These are phyloP conservation scores for Porogramme epimiltina DNA, from an alignment of 1,284 basidiomycete genomes.

Conservation along the genomic window DNA sequence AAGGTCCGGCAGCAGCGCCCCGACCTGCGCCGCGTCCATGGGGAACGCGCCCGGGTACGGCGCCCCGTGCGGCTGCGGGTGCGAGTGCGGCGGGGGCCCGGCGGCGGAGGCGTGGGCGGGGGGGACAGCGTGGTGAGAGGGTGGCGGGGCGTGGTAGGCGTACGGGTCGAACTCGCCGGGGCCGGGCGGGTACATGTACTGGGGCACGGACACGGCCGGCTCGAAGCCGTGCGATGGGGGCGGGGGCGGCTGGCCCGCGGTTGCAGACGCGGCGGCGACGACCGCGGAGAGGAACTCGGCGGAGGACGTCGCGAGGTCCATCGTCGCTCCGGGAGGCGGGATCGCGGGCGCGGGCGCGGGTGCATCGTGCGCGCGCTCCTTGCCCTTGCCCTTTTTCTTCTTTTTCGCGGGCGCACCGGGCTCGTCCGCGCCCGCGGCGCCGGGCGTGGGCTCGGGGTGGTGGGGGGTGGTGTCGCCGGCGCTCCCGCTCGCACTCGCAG, in stretches of 20 bases:
- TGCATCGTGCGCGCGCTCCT: constrained; percentile 31
- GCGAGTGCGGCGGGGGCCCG: constrained; percentile 24
- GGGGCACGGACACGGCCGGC: constrained; percentile 16
- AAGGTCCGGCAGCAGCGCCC: constrained; percentile 43
- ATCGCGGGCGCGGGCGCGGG: constrained; percentile 25
- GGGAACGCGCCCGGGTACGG: constrained; percentile 32
- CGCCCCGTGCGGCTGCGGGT: constrained; percentile 11
- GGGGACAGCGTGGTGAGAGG: constrained; percentile 1
- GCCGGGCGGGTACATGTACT: constrained; percentile 24
- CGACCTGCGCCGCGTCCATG: background rate
- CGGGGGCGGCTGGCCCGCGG: constrained; percentile 25
- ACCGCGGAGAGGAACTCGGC: constrained; percentile 57
- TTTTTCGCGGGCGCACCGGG: constrained; percentile 31
- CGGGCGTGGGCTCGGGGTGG: constrained; percentile 2
- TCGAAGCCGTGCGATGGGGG: constrained; percentile 19
- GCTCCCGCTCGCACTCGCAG: constrained; percentile 1
- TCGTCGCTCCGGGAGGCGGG: constrained; percentile 11
- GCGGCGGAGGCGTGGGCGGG: background rate
- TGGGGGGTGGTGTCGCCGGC: constrained; percentile 1
- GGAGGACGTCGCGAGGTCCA: constrained; percentile 26
- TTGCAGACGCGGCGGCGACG: constrained; percentile 35
- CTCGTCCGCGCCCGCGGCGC: constrained; percentile 6
- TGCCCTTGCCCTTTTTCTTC: constrained; percentile 43
- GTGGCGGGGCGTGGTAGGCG: constrained; percentile 20
- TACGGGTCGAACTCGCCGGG: constrained; percentile 22